These are phyloP conservation scores for Metschnikowia colocasiae DNA, from an alignment of 805 yeast species.

Conservation along the genomic window DNA sequence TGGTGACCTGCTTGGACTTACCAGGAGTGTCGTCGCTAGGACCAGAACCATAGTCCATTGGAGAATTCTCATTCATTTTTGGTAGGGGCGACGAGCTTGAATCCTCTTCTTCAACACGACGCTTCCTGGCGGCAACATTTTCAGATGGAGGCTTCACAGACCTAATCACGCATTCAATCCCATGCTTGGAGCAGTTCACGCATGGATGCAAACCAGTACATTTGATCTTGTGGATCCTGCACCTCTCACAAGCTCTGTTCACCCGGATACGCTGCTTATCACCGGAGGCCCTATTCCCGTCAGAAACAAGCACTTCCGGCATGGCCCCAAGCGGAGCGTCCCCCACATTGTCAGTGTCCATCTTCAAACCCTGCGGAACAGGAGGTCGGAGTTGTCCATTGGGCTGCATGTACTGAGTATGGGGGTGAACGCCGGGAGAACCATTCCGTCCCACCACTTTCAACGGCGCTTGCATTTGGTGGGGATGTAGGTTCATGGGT, in stretches of 20 bases:
- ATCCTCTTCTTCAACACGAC: not conserved
- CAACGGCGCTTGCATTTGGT: not conserved
- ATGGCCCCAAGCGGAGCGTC: not conserved
- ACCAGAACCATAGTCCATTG: not conserved
- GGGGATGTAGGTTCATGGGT: not conserved
- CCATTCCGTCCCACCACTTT: not conserved
- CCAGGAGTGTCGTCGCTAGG: not conserved
- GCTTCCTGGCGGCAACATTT: not conserved
- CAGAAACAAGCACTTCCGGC: conserved; percentile 1
- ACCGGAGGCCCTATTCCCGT: not conserved
- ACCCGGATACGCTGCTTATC: conserved; percentile 35
- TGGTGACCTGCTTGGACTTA: not conserved
- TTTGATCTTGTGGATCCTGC: conserved; percentile 53
- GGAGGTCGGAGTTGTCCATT: not conserved
- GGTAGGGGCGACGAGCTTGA: not conserved
- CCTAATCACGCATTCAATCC: conserved; percentile 30
- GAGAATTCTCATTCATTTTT: not conserved
- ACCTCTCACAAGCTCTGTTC: conserved; percentile 52
- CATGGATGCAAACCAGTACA: conserved; percentile 57
- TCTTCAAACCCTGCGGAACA: not conserved
- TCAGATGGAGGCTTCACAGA: not conserved
- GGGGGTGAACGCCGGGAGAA: not conserved
- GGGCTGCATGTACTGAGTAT: not conserved
- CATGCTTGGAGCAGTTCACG: conserved; percentile 39
- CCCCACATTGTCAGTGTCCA: not conserved